Evolutionary conservation across 176 grass and related monocot species (phyloP).

Genomic region (Lolium perenne): DNA sequence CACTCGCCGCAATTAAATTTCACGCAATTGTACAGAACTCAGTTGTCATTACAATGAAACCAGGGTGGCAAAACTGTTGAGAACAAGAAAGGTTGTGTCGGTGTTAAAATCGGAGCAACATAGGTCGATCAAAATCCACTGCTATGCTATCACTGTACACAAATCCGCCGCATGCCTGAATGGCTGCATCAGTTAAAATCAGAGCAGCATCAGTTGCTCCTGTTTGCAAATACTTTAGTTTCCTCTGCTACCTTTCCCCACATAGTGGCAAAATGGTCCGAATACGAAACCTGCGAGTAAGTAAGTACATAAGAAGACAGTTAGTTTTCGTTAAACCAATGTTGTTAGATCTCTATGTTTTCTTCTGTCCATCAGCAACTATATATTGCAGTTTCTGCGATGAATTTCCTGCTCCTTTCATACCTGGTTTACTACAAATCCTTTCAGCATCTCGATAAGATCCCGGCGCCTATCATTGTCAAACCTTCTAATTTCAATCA

Average conservation of each 20-base stretch:
- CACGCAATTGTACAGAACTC: slow-evolving; percentile 27
- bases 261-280: slow-evolving; percentile 66
- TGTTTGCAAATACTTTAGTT: slow-evolving; percentile 61
- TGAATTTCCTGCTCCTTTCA: neutral
- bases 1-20: slow-evolving; percentile 1
- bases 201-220: slow-evolving; percentile 42
- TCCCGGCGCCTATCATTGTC: slow-evolving; percentile 68
- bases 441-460: slow-evolving; percentile 88
- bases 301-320: neutral
- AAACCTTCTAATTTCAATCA: slow-evolving; percentile 76
- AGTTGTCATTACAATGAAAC: slow-evolving; percentile 27
- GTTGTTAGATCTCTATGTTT: neutral
- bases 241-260: slow-evolving; percentile 87
- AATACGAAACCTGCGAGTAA: slow-evolving; percentile 60
- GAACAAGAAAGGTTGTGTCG: slow-evolving; percentile 36
- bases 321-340: neutral
- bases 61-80: slow-evolving; percentile 47
- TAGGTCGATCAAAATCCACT: slow-evolving; percentile 37
- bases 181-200: slow-evolving; percentile 34
- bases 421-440: slow-evolving; percentile 89
- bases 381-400: neutral
- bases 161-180: neutral
- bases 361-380: neutral
- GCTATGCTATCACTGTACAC: slow-evolving; percentile 50
- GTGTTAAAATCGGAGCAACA: neutral